Evolutionary conservation across 257 asterid genomes (phyloP).

Genomic region (Henckelia pumila): DNA sequence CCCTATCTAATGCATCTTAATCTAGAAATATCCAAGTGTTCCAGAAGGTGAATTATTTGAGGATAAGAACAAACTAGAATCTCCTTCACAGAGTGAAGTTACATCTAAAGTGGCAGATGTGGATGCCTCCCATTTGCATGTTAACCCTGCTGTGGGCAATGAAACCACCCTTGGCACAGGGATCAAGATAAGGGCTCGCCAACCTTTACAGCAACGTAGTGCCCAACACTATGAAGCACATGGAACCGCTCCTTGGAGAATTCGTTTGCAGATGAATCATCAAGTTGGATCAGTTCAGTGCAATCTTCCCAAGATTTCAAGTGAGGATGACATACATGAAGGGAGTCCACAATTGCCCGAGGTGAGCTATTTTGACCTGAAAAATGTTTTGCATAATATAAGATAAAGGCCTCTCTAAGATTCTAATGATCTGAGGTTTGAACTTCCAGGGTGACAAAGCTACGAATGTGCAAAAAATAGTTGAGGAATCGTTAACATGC

Average conservation of each 20-base stretch:
- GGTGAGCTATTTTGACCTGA: constrained; percentile 29
- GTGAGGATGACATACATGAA: constrained; percentile 4
- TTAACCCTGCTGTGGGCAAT: constrained; percentile 14
- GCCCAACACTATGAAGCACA: constrained; percentile 13
- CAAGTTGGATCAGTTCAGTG: constrained; percentile 38
- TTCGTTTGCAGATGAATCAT: constrained; percentile 33
- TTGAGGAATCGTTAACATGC: constrained; percentile 5
- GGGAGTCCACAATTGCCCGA: constrained; percentile 19
- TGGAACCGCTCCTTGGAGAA: constrained; percentile 46
- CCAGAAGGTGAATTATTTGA: constrained; percentile 27
- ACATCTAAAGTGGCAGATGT: constrained; percentile 22
- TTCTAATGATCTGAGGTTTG: not conserved
- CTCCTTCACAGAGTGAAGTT: constrained; percentile 37
- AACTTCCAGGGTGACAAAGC: constrained; percentile 38
- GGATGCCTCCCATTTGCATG: constrained; percentile 20
- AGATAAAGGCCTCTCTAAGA: not conserved
- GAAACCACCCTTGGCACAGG: constrained; percentile 32
- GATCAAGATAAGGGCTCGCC: constrained; percentile 36
- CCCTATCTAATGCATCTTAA: constrained; percentile 11
- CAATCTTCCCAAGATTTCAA: constrained; percentile 10
- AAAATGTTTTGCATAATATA: not conserved
- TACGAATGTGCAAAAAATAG: not conserved
- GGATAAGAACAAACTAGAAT: constrained; percentile 42
- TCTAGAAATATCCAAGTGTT: constrained; percentile 35
- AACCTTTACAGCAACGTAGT: constrained; percentile 15